phyloP scores from a whole-genome alignment of 2,329 filamentous ascomycete genomes.

The Penicillium brevicompactum region DNA sequence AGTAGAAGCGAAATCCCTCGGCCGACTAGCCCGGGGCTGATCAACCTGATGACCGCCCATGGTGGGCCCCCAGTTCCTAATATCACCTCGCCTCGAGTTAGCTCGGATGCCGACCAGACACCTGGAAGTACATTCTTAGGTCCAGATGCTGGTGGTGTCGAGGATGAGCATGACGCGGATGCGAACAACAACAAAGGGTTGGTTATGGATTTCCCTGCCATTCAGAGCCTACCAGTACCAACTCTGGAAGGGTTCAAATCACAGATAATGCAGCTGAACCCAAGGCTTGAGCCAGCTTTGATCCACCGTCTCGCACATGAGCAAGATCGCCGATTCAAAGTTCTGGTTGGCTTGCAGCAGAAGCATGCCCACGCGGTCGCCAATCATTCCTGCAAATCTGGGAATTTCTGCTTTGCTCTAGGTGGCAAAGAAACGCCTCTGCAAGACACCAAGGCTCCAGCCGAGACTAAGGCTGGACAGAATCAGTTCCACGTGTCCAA shows the following conservation, averaged over 20 bases:
- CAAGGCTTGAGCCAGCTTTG: constrained; percentile 67
- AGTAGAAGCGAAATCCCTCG: constrained; percentile 61
- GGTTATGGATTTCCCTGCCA: constrained; percentile 62
- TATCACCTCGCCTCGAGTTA: constrained; percentile 47
- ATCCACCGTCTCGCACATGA: constrained; percentile 82
- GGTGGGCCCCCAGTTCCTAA: constrained; percentile 62
- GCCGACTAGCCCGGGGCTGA: constrained; percentile 47
- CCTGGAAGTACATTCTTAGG: constrained; percentile 15
- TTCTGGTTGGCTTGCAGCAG: constrained; percentile 68
- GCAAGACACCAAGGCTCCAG: constrained; percentile 55
- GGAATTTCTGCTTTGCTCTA: constrained; percentile 63
- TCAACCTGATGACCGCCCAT: constrained; percentile 57
- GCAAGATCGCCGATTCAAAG: constrained; percentile 77
- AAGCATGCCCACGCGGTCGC: constrained; percentile 62
- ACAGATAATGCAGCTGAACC: constrained; percentile 74
- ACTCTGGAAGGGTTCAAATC: constrained; percentile 75
- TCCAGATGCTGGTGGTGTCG: constrained; percentile 33
- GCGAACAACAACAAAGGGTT: constrained; percentile 59
- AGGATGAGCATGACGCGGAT: constrained; percentile 62
- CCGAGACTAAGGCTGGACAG: constrained; percentile 60
- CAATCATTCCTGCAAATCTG: constrained; percentile 61
- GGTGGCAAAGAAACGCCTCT: constrained; percentile 68
- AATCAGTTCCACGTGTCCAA: constrained; percentile 58
- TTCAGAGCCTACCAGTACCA: constrained; percentile 69
- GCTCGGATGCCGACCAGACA: constrained; percentile 12